These are phyloP conservation scores for Ensete ventricosum DNA, from an alignment of 176 grass and related monocot species.

Conservation along the genomic window DNA sequence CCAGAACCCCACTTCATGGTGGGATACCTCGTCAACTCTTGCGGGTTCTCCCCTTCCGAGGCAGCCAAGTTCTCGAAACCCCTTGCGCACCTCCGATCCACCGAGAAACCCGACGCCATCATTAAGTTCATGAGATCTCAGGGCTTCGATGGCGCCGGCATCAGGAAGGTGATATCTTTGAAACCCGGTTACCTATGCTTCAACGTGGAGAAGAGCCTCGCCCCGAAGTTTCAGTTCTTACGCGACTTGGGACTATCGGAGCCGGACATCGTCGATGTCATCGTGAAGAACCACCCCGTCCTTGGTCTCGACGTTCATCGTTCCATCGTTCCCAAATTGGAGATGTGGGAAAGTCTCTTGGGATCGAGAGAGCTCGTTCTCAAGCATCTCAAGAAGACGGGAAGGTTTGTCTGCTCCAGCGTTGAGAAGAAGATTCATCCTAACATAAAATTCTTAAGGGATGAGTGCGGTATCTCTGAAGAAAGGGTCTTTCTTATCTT, in stretches of 20 bases:
- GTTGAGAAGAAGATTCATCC: not conserved
- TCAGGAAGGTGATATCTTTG: too few relatives aligned
- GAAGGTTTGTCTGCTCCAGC: not conserved
- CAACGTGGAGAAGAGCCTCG: not conserved
- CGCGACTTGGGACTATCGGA: not conserved
- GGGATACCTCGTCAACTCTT: too few relatives aligned
- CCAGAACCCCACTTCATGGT: too few relatives aligned
- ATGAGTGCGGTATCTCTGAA: not conserved
- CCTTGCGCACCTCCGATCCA: conserved; percentile 27
- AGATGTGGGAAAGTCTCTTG: not conserved
- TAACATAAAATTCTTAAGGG: not conserved
- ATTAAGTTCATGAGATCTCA: conserved; percentile 13
- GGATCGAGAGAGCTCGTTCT: not conserved
- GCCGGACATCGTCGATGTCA: not conserved
- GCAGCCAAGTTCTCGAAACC: conserved; percentile 19
- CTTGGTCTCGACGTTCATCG: not conserved
- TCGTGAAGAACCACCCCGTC: not conserved
- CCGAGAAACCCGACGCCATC: conserved; percentile 15
- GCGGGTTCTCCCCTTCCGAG: not conserved
- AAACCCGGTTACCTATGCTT: accelerated
- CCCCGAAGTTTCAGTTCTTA: not conserved
- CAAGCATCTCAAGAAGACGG: not conserved
- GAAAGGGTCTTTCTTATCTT: not conserved
- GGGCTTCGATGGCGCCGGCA: too few relatives aligned
- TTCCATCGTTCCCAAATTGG: not conserved